Percentiles rank a stretch among this genome's conserved stretches.
These are phyloP conservation scores for Besnoitia besnoiti DNA, from an alignment of 169 alveolate genomes.

Conservation along the genomic window DNA sequence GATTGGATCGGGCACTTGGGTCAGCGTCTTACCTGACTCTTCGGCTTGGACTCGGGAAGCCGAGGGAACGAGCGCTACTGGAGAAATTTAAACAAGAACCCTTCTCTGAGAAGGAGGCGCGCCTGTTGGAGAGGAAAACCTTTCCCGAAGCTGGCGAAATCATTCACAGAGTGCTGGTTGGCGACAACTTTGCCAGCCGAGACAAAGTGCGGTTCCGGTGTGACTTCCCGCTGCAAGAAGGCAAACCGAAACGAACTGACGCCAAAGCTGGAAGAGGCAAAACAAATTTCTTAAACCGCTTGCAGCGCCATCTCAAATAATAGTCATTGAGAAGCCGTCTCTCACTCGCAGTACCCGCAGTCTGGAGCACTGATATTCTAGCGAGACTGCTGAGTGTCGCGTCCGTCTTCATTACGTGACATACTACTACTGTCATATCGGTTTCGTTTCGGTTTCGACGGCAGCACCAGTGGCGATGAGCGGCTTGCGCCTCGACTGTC, in stretches of 20 bases:
- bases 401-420: too few relatives aligned
- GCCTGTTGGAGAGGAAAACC: background rate
- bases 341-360: too few relatives aligned
- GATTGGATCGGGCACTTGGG: background rate
- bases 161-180: background rate
- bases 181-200: background rate
- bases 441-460: too few relatives aligned
- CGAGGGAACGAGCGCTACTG: background rate
- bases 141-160: constrained; percentile 10
- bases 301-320: background rate
- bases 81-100: background rate
- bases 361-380: too few relatives aligned
- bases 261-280: background rate
- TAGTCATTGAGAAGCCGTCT: too few relatives aligned
- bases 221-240: constrained; percentile 13
- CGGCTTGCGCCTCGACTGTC: too few relatives aligned
- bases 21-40: background rate
- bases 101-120: constrained; percentile 4
- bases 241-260: background rate
- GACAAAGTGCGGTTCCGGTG: constrained; percentile 2
- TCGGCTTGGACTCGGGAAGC: constrained; percentile 12
- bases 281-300: background rate
- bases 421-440: too few relatives aligned
- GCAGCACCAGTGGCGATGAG: too few relatives aligned
- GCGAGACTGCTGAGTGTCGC: too few relatives aligned